Percentiles rank a stretch among this genome's conserved stretches.
Evolutionary conservation across 257 asterid species (phyloP).

Genomic region (Striga asiatica): DNA sequence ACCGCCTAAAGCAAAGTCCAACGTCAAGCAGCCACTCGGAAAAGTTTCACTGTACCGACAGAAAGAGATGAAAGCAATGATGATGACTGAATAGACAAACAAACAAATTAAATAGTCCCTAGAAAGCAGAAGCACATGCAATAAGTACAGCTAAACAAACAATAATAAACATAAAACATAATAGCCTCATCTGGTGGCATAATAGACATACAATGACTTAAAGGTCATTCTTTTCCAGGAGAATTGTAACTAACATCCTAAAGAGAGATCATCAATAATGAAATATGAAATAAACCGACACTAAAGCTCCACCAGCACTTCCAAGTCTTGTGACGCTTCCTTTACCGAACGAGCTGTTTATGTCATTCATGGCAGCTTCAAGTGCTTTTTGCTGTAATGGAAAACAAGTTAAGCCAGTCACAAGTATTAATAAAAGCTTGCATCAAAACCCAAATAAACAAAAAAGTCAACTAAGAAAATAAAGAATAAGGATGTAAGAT

Average conservation of each 20-base stretch:
- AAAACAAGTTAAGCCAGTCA: constrained; percentile 6
- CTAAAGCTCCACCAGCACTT: constrained; percentile 96
- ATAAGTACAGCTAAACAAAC: too few relatives aligned
- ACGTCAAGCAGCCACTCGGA: constrained; percentile 88
- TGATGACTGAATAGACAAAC: background rate
- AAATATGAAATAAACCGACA: constrained; percentile 44
- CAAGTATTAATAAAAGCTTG: constrained; percentile 7
- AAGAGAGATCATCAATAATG: background rate
- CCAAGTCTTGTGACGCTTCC: constrained; percentile 98
- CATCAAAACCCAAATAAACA: background rate
- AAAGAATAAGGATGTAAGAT: too few relatives aligned
- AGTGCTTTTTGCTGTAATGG: constrained; percentile 74
- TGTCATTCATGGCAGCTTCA: constrained; percentile 94
- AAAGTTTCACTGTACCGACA: constrained; percentile 70
- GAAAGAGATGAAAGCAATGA: background rate
- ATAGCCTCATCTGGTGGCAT: too few relatives aligned
- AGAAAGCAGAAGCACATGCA: too few relatives aligned
- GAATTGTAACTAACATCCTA: background rate
- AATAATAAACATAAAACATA: too few relatives aligned
- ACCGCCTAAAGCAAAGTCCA: constrained; percentile 96
- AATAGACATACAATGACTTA: too few relatives aligned
- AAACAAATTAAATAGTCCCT: background rate
- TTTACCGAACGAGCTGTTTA: constrained; percentile 89
- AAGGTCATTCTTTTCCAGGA: too few relatives aligned
- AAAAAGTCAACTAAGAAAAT: too few relatives aligned